These are phyloP conservation scores for Licmophora abbreviata DNA, from an alignment of 108 stramenopile genomes.

Conservation along the genomic window DNA sequence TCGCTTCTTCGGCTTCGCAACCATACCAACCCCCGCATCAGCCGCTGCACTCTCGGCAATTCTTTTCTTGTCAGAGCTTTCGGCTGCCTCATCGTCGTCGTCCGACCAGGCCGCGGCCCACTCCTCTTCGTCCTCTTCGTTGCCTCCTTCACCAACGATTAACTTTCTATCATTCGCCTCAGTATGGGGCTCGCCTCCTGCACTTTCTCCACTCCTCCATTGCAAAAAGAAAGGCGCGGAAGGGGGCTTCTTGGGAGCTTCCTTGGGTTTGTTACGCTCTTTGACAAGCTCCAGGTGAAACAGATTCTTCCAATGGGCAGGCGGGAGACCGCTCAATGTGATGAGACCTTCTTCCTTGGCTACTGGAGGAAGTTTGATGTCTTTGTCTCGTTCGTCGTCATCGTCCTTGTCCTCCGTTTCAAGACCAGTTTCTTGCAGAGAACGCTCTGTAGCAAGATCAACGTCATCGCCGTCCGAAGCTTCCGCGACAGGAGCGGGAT, in stretches of 20 bases:
- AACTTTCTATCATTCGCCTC: conserved; percentile 8
- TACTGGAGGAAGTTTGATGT: conserved; percentile 7
- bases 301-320: conserved; percentile 94
- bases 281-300: conserved; percentile 94
- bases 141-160: conserved; percentile 5
- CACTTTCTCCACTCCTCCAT: conserved; percentile 50
- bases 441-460: conserved; percentile 3
- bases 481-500: conserved; percentile 68
- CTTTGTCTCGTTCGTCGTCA: conserved; percentile 20
- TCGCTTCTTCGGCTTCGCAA: conserved; percentile 23
- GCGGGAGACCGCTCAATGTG: conserved; percentile 83
- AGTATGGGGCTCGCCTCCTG: conserved; percentile 23
- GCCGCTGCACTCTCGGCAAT: conserved; percentile 17
- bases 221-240: conserved; percentile 96
- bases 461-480: conserved; percentile 19
- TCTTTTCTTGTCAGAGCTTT: conserved; percentile 14
- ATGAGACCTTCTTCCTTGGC: conserved; percentile 54
- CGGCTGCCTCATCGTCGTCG: conserved; percentile 42
- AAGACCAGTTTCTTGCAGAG: conserved; percentile 6
- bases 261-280: conserved; percentile 88
- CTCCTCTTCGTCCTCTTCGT: conserved; percentile 42
- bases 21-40: conserved; percentile 16
- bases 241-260: conserved; percentile 90
- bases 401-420: conserved; percentile 25
- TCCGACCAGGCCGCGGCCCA: conserved; percentile 85